These are phyloP conservation scores for Candida vartiovaarae DNA, from an alignment of 805 yeast species.

Conservation along the genomic window DNA sequence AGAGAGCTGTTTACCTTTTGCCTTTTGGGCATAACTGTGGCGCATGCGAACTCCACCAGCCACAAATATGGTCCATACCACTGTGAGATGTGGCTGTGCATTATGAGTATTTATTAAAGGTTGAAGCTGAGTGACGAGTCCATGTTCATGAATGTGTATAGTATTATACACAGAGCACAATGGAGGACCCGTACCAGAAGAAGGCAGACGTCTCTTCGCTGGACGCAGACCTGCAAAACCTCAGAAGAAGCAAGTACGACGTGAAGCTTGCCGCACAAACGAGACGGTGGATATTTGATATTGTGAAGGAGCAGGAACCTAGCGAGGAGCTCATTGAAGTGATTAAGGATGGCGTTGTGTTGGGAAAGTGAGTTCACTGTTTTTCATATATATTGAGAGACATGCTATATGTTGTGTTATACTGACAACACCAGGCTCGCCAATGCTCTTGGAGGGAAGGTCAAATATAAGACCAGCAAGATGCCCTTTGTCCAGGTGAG, in stretches of 20 bases:
- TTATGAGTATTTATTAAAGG: too few species aligned
- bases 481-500: conserved; percentile 59
- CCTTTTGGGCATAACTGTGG: conserved; percentile 1
- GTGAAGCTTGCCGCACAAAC: conserved; percentile 31
- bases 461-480: conserved; percentile 49
- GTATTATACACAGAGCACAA: background rate
- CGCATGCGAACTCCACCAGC: background rate
- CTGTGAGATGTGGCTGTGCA: too few species aligned
- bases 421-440: conserved; percentile 21
- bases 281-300: conserved; percentile 47
- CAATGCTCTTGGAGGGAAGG: conserved; percentile 32
- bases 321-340: conserved; percentile 42
- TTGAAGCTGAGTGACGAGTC: too few species aligned
- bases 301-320: conserved; percentile 29
- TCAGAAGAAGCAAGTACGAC: conserved; percentile 48
- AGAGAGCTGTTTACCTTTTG: conserved; percentile 1
- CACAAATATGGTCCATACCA: background rate
- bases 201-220: conserved; percentile 45
- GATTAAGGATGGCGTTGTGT: conserved; percentile 53
- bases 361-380: conserved; percentile 31
- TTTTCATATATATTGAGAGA: too few species aligned
- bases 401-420: too few species aligned
- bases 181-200: conserved; percentile 19
- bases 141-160: too few species aligned
- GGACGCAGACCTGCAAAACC: conserved; percentile 50